Conservation (phyloP, 2,329 filamentous ascomycete species). For the Ophiostoma angusticollis region DNA sequence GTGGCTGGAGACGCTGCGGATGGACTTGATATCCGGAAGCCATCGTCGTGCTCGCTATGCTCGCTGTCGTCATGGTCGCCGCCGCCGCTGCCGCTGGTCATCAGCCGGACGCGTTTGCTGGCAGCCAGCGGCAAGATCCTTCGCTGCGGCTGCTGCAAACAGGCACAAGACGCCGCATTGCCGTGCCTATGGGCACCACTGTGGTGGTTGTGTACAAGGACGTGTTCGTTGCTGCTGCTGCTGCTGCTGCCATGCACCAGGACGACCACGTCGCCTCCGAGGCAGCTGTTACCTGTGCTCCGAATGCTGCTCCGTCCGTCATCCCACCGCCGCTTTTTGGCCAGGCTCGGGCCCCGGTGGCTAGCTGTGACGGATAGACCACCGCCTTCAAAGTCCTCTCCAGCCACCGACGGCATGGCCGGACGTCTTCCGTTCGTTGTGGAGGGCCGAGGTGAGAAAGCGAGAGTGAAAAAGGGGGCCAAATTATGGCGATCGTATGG, state of each 20-base stretch:
- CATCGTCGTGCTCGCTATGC: not conserved
- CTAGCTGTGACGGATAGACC: not conserved
- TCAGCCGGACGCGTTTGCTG: slow-evolving; percentile 6
- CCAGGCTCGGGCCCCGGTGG: slow-evolving; percentile 11
- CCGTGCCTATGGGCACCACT: not conserved
- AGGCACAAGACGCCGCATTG: not conserved
- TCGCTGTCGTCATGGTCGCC: not conserved
- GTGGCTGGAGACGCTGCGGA: not conserved
- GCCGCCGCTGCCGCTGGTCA: not conserved
- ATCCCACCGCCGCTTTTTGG: slow-evolving; percentile 27
- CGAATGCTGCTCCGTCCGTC: slow-evolving; percentile 14
- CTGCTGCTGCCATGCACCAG: not conserved
- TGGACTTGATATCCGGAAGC: not conserved
- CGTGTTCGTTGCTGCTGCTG: slow-evolving; percentile 1
- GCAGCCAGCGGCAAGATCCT: slow-evolving; percentile 1
- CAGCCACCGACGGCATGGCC: slow-evolving; percentile 11
- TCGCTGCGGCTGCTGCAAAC: slow-evolving; percentile 4
- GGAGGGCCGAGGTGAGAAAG: too few species aligned
- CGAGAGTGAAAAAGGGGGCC: too few species aligned
- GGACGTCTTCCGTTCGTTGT: too few species aligned
- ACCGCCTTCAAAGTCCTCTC: not conserved
- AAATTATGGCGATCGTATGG: too few species aligned
- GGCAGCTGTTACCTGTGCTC: slow-evolving; percentile 1
- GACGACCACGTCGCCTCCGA: slow-evolving; percentile 1
- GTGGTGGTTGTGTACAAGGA: slow-evolving; percentile 12